Evolutionary conservation across 2,329 filamentous ascomycete species (phyloP).

Genomic region (Penicillium freii): DNA sequence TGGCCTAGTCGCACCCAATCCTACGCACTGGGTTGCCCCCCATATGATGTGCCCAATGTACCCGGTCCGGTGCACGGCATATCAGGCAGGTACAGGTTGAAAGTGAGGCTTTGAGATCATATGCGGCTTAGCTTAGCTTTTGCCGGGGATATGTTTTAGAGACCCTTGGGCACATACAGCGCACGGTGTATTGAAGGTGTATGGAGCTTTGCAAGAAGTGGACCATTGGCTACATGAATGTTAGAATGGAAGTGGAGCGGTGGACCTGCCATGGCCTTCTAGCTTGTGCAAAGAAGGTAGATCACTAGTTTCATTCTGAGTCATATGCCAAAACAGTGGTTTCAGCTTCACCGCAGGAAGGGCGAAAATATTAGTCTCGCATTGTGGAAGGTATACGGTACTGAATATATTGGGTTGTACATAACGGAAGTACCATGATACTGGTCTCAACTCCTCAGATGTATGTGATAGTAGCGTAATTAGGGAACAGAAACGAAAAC

Average conservation of each 20-base stretch:
- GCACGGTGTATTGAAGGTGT: not conserved
- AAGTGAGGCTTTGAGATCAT: conserved; percentile 13
- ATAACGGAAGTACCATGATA: not conserved
- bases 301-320: conserved; percentile 10
- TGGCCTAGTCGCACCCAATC: conserved; percentile 1
- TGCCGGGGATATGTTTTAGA: not conserved
- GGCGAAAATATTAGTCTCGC: not conserved
- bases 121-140: conserved; percentile 5
- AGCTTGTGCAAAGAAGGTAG: conserved; percentile 8
- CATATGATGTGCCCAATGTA: conserved; percentile 12
- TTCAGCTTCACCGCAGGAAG: conserved; percentile 8
- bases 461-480: not conserved
- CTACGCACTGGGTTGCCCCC: not conserved
- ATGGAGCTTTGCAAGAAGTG: conserved; percentile 1
- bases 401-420: too few species aligned
- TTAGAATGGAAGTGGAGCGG: conserved; percentile 2
- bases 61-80: not conserved
- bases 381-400: not conserved
- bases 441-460: not conserved
- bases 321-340: conserved; percentile 1
- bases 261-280: conserved; percentile 9
- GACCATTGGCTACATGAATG: not conserved
- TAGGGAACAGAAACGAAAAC: not conserved
- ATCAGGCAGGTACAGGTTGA: conserved; percentile 10
- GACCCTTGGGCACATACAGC: conserved; percentile 7